These are phyloP conservation scores for Fusarium sp. DNA, from an alignment of 2,329 filamentous ascomycete species.

Conservation along the genomic window DNA sequence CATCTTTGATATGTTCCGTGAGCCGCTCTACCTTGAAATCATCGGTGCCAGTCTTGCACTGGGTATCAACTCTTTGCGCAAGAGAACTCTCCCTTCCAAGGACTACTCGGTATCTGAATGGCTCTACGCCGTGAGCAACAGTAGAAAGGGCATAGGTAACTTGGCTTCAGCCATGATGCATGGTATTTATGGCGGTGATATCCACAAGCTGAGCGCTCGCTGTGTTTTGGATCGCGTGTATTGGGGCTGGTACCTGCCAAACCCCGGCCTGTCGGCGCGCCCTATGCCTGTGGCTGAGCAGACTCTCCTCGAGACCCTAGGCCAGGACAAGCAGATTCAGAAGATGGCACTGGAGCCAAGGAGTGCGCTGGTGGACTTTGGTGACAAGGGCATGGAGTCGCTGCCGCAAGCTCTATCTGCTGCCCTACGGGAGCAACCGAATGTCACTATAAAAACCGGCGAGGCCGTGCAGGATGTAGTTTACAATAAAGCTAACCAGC, in stretches of 20 bases:
- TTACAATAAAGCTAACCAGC: conserved; percentile 48
- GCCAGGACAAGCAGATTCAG: conserved; percentile 43
- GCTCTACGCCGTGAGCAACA: conserved; percentile 45
- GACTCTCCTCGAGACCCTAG: conserved; percentile 42
- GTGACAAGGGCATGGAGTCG: conserved; percentile 68
- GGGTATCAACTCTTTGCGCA: conserved; percentile 33
- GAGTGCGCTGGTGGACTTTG: conserved; percentile 49
- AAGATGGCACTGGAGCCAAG: conserved; percentile 45
- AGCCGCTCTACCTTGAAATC: conserved; percentile 48
- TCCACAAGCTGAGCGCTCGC: conserved; percentile 79
- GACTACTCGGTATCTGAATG: conserved; percentile 52
- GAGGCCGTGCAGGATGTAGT: conserved; percentile 59
- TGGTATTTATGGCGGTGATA: conserved; percentile 92
- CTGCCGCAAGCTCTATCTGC: conserved; percentile 64
- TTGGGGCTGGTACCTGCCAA: conserved; percentile 44
- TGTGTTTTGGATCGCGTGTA: conserved; percentile 56
- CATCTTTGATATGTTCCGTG: conserved; percentile 41
- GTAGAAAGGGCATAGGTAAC: conserved; percentile 68
- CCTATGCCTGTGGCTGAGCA: conserved; percentile 46
- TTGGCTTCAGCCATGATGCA: conserved; percentile 80
- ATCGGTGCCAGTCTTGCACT: conserved; percentile 42
- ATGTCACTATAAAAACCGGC: conserved; percentile 66
- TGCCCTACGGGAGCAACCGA: conserved; percentile 60
- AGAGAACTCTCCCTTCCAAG: conserved; percentile 29
- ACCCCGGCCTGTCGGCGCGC: conserved; percentile 53